phyloP scores from a whole-genome alignment of 345 rosid species.

The Murraya paniculata region DNA sequence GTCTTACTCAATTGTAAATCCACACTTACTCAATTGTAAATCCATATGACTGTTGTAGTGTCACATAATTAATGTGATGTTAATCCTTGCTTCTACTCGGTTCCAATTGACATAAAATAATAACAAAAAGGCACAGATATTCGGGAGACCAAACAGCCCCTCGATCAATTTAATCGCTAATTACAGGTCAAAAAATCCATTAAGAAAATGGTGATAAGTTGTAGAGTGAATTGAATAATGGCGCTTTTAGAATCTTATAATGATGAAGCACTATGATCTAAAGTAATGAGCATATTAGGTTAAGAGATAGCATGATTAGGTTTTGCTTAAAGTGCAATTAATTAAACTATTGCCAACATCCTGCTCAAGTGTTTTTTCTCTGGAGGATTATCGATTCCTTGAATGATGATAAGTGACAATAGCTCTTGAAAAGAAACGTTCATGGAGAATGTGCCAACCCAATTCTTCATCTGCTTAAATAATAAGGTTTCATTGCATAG shows the following conservation, averaged over 20 bases:
- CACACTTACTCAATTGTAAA: no score
- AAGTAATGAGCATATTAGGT: constrained; percentile 14
- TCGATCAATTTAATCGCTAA: not conserved
- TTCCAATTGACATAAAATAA: not conserved
- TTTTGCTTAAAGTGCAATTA: constrained; percentile 32
- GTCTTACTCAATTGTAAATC: no score
- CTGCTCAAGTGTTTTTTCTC: not conserved
- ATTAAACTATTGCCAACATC: constrained; percentile 22
- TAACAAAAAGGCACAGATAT: not conserved
- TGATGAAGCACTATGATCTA: constrained; percentile 12
- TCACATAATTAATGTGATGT: not conserved
- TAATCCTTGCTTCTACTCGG: not conserved
- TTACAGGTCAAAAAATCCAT: not conserved
- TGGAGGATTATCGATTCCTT: not conserved
- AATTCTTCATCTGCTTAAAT: not conserved
- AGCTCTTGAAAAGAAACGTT: not conserved
- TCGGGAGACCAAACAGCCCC: not conserved
- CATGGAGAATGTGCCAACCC: not conserved
- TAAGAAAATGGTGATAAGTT: not conserved
- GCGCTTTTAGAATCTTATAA: not conserved
- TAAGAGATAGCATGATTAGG: constrained; percentile 19
- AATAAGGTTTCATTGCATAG: no score
- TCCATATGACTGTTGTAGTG: not conserved
- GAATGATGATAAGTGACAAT: constrained; percentile 12
- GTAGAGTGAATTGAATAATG: not conserved